phyloP scores from a whole-genome alignment of 2,329 filamentous ascomycete species.

The Botrytis hyacinthi region DNA sequence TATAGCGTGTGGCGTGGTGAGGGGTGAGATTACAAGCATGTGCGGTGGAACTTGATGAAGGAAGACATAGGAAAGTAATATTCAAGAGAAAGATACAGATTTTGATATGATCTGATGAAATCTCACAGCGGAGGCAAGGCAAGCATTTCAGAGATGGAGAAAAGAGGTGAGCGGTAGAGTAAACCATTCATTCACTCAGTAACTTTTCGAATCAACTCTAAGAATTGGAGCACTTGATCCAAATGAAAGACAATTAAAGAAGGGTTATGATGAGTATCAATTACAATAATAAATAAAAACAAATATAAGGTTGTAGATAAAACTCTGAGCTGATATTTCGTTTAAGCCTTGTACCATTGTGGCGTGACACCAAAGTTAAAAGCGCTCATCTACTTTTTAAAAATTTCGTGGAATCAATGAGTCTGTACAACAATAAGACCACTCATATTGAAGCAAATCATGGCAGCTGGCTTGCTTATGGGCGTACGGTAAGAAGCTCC shows the following conservation, averaged over 20 bases:
- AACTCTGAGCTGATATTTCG: neutral
- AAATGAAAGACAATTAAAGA: neutral
- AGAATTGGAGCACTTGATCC: neutral
- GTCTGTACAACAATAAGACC: neutral
- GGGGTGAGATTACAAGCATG: neutral
- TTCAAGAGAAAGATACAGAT: neutral
- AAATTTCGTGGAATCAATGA: neutral
- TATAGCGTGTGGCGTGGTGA: neutral
- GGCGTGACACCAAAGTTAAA: neutral
- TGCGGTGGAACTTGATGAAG: neutral
- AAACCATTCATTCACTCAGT: neutral
- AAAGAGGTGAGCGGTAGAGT: neutral
- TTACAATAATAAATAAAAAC: neutral
- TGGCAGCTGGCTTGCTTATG: constrained; percentile 2
- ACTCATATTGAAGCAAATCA: neutral
- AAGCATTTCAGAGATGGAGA: neutral
- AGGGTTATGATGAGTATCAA: neutral
- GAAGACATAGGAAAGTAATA: neutral
- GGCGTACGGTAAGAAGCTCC: neutral
- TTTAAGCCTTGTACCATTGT: neutral
- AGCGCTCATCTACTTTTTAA: neutral
- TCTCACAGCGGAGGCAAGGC: neutral
- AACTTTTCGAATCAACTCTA: neutral
- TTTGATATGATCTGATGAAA: neutral
- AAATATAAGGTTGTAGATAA: neutral